Conservation (phyloP, 129 eudicot genomes). For the Helichrysum umbraculigerum region DNA sequence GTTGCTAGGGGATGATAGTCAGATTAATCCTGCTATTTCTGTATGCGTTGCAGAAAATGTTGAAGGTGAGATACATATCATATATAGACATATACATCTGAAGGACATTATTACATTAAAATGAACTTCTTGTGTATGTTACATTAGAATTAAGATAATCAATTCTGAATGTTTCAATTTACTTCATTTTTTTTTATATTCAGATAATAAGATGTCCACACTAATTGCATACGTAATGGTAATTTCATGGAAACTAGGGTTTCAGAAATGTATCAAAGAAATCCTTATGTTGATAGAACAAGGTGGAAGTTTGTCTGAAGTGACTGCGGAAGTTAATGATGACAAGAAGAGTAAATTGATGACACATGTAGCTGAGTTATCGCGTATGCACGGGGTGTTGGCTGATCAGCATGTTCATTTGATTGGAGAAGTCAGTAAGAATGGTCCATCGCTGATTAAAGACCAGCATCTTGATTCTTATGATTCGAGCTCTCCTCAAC, state of each 20-base stretch:
- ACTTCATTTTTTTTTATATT: neutral
- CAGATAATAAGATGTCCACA: neutral
- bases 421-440: constrained; percentile 35
- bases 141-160: neutral
- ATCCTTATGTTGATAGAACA: constrained; percentile 46
- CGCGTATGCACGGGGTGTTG: constrained; percentile 45
- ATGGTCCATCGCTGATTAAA: constrained; percentile 27
- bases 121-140: neutral
- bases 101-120: neutral
- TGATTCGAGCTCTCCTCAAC: constrained; percentile 37
- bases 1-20: constrained; percentile 26
- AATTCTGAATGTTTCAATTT: neutral
- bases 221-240: neutral
- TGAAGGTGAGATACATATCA: constrained; percentile 43
- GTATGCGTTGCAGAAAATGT: constrained; percentile 56
- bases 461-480: constrained; percentile 36
- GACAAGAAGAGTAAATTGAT: constrained; percentile 40
- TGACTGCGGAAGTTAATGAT: constrained; percentile 27
- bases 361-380: constrained; percentile 46
- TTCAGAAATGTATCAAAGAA: constrained; percentile 47
- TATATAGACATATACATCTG: neutral
- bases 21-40: constrained; percentile 32
- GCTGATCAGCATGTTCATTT: constrained; percentile 52
- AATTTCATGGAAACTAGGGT: constrained; percentile 38
- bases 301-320: constrained; percentile 33